Conservation (phyloP, 257 asterid species). For the Capsicum baccatum region DNA sequence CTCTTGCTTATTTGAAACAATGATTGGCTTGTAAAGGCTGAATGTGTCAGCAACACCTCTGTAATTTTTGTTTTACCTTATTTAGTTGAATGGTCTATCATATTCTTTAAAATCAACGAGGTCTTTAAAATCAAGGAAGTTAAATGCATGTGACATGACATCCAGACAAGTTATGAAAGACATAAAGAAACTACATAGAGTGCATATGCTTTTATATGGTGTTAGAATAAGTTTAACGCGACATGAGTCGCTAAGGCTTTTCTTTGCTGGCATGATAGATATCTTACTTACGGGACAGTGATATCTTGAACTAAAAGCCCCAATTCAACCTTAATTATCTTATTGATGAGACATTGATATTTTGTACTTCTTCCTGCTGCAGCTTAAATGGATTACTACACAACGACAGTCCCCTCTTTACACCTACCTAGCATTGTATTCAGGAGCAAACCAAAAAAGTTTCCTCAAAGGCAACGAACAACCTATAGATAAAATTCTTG, state of each 20-base stretch:
- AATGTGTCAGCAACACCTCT: background rate
- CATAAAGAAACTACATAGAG: background rate
- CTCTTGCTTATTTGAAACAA: background rate
- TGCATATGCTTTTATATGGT: background rate
- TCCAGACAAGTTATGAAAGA: background rate
- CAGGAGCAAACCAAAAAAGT: background rate
- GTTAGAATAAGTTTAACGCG: background rate
- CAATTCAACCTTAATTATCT: constrained; percentile 5
- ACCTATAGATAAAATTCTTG: background rate
- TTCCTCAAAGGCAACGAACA: background rate
- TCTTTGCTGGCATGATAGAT: background rate
- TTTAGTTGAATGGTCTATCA: background rate
- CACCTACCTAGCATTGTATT: constrained; percentile 7
- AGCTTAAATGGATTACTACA: background rate
- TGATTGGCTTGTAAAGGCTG: background rate
- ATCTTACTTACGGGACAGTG: too few species aligned
- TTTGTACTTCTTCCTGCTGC: background rate
- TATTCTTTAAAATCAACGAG: background rate
- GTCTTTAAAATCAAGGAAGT: constrained; percentile 11
- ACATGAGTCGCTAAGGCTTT: background rate
- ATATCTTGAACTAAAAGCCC: too few species aligned
- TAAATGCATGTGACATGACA: constrained; percentile 2
- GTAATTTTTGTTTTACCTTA: constrained; percentile 1
- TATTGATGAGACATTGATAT: constrained; percentile 3
- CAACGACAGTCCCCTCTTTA: background rate